These are phyloP conservation scores for Hypoxylon sp. DNA, from an alignment of 2,329 filamentous ascomycete species.

Conservation along the genomic window DNA sequence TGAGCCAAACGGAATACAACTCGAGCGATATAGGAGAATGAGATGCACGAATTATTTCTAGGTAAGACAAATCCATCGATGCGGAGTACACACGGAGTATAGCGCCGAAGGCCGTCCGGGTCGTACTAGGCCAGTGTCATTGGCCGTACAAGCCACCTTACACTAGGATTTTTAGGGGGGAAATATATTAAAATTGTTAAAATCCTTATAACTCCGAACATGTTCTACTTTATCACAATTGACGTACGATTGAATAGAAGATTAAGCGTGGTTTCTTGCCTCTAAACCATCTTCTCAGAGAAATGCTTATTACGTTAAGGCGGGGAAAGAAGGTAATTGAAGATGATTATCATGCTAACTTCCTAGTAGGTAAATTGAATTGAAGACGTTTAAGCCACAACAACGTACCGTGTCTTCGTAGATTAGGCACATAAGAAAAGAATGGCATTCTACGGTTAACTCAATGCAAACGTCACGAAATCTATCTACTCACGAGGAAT, in stretches of 20 bases:
- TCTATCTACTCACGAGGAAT: neutral
- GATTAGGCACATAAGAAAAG: neutral
- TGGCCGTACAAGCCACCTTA: neutral
- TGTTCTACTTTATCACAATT: neutral
- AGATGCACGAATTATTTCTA: neutral
- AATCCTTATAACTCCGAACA: neutral
- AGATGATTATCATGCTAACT: neutral
- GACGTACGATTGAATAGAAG: neutral
- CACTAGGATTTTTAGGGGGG: neutral
- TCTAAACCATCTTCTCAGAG: neutral
- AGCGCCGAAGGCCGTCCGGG: conserved; percentile 18
- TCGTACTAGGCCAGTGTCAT: neutral
- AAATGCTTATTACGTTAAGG: too few species aligned
- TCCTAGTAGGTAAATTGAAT: too few species aligned
- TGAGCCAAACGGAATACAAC: conserved; percentile 3
- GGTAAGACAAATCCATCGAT: too few species aligned
- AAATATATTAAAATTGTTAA: neutral
- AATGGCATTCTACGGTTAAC: neutral
- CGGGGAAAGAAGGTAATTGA: too few species aligned
- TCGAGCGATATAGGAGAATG: conserved; percentile 9
- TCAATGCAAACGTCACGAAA: neutral
- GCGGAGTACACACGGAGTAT: conserved; percentile 13
- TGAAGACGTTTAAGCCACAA: too few species aligned
- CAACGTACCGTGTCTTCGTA: too few species aligned
- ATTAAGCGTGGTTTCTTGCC: neutral